These are phyloP conservation scores for Mikania micrantha DNA, from an alignment of 129 eudicot species.

Conservation along the genomic window DNA sequence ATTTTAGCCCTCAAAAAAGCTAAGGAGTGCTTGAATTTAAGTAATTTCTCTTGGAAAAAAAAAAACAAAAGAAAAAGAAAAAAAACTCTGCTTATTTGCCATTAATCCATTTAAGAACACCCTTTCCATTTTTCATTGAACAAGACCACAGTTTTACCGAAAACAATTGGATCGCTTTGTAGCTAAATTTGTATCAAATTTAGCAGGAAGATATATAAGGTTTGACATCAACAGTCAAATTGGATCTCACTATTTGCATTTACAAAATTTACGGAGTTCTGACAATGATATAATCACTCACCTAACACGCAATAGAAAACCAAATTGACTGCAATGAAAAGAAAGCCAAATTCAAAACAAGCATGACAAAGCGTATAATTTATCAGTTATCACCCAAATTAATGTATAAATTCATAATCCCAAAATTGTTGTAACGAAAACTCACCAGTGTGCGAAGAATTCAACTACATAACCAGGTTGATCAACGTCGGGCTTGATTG, in stretches of 20 bases:
- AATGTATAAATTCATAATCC: constrained; percentile 7
- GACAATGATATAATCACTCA: neutral
- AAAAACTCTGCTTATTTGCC: no score
- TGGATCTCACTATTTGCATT: neutral
- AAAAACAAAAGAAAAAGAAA: no score
- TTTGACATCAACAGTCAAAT: neutral
- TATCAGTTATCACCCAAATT: constrained; percentile 1
- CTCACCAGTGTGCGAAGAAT: constrained; percentile 92
- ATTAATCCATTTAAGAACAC: no score
- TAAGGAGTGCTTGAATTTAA: neutral
- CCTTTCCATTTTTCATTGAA: neutral
- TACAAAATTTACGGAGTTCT: neutral
- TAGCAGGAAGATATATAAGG: neutral
- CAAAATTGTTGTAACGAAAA: constrained; percentile 1
- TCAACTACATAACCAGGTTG: constrained; percentile 47
- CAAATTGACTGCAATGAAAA: neutral
- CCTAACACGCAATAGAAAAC: neutral
- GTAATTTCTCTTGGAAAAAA: neutral
- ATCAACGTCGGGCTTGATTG: constrained; percentile 20
- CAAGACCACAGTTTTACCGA: neutral
- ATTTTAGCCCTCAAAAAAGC: no score
- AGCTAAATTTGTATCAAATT: neutral
- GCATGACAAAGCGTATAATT: neutral
- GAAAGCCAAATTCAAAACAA: neutral
- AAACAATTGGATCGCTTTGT: neutral